Conservation (phyloP, 805 yeast genomes). For the Saturnispora mendoncae region DNA sequence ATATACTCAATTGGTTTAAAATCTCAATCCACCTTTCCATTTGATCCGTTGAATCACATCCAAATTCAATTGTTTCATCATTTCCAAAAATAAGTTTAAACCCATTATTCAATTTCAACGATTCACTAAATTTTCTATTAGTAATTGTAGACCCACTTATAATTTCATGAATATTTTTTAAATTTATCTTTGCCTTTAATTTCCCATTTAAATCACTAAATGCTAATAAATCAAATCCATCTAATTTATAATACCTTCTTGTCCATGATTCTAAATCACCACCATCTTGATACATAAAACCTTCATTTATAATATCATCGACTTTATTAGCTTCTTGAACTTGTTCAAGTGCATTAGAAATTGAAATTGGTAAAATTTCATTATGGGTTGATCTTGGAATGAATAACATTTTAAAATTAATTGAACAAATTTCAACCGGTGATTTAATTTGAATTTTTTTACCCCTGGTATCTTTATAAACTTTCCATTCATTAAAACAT, state of each 20-base stretch:
- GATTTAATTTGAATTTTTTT: constrained; percentile 26
- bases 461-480: constrained; percentile 22
- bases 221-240: constrained; percentile 65
- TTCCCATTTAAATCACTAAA: constrained; percentile 62
- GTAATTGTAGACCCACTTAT: constrained; percentile 21
- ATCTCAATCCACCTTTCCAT: constrained; percentile 57
- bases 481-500: constrained; percentile 79
- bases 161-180: constrained; percentile 54
- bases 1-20: constrained; percentile 46
- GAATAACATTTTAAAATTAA: constrained; percentile 60
- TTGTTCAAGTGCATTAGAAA: constrained; percentile 42
- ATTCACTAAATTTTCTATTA: constrained; percentile 61
- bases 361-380: constrained; percentile 65
- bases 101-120: constrained; percentile 57
- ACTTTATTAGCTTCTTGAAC: constrained; percentile 29
- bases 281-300: constrained; percentile 79
- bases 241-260: constrained; percentile 64
- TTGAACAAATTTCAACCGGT: constrained; percentile 57
- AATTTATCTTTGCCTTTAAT: constrained; percentile 67
- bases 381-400: constrained; percentile 51
- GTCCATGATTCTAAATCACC: constrained; percentile 77
- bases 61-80: constrained; percentile 76
- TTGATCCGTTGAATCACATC: constrained; percentile 62
- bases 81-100: constrained; percentile 69
- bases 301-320: constrained; percentile 37